These are phyloP conservation scores for Alternaria gaisen DNA, from an alignment of 2,329 filamentous ascomycete genomes.

Conservation along the genomic window DNA sequence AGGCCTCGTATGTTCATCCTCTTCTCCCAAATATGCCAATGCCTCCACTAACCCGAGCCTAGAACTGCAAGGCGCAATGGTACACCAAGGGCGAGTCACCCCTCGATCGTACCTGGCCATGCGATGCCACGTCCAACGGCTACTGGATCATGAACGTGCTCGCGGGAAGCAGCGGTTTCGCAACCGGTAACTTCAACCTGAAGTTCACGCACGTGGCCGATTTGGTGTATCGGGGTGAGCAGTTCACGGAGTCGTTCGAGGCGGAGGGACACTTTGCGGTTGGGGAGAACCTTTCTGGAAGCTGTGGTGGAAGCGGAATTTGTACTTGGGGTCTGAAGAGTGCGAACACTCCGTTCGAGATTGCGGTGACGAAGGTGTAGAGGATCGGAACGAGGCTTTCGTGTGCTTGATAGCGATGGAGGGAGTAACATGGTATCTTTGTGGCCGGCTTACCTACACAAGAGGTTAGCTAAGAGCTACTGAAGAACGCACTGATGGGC, in stretches of 20 bases:
- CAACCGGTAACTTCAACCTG: constrained; percentile 28
- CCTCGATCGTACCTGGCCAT: constrained; percentile 36
- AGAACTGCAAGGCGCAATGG: constrained; percentile 41
- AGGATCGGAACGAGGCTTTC: background rate
- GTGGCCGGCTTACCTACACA: background rate
- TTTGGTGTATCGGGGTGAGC: constrained; percentile 16
- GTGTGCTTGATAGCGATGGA: background rate
- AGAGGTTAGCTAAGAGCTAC: background rate
- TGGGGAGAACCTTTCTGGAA: constrained; percentile 23
- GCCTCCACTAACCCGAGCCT: background rate
- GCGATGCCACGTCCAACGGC: constrained; percentile 28
- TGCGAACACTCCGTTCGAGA: background rate
- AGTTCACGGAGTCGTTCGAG: constrained; percentile 25
- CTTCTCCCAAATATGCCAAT: background rate
- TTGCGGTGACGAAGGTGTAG: constrained; percentile 6
- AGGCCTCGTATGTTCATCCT: constrained; percentile 15
- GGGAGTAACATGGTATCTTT: background rate
- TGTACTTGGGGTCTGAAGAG: constrained; percentile 22
- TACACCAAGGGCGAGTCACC: constrained; percentile 22
- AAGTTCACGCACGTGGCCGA: constrained; percentile 35
- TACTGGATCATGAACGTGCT: constrained; percentile 38
- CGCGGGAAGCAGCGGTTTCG: constrained; percentile 18
- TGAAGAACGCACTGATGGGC: background rate
- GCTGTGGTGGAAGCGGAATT: constrained; percentile 32
- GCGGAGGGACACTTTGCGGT: constrained; percentile 27